Evolutionary conservation across 805 yeast genomes (phyloP), one percentile per base, ranked within the genome.

Genomic region (Metschnikowia kunwiensis): DNA sequence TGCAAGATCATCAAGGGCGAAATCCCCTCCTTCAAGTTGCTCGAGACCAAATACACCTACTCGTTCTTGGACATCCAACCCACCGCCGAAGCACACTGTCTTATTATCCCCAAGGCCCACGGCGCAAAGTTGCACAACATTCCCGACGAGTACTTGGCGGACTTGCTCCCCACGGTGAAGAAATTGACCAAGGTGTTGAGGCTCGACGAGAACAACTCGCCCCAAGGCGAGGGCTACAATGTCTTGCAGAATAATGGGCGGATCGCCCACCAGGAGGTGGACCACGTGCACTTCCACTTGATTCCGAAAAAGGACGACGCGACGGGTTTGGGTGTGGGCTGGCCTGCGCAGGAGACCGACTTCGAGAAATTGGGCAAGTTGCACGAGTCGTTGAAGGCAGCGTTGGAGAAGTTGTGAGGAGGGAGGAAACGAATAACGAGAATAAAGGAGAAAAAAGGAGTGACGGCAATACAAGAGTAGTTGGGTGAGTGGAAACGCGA

Each of bases 1-100:
- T 91, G 97, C 71, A 87, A 89, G 55, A 91, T 91, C 62, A 80
- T 91, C 68, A 87, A 87, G 57, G 94, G 96, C 38, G 97, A 93
- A 53, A 93, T 91, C 55, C 98, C 98, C 22, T 85, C 94, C 2
- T 78, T 86, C 70, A 93, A 91, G 61, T 65, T 91, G 44, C 73
- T 84, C 53, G 98, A 91, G 62, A 86, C 97, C n/a, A 72, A 82
- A 42, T 72, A 75, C 51, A 64, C 86, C 2, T 86, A 73, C 55
- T 86, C 97, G 0, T 93, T 91, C 60, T 70, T 93, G 53, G 98
- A 91, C 55, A 89, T 91, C 55, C 93, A 87, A 51, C 97, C 98
- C 44, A 85, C 91, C 12, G 70, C 95, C 7, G 76, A 78, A 53
- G 96, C 95, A 18, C 98, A 91, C 59, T 77, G 91, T 21, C 68